Percentiles rank a stretch among this genome's conserved stretches.
These are phyloP conservation scores for Irpex lacteus DNA, from an alignment of 1,284 basidiomycete species.

Conservation along the genomic window DNA sequence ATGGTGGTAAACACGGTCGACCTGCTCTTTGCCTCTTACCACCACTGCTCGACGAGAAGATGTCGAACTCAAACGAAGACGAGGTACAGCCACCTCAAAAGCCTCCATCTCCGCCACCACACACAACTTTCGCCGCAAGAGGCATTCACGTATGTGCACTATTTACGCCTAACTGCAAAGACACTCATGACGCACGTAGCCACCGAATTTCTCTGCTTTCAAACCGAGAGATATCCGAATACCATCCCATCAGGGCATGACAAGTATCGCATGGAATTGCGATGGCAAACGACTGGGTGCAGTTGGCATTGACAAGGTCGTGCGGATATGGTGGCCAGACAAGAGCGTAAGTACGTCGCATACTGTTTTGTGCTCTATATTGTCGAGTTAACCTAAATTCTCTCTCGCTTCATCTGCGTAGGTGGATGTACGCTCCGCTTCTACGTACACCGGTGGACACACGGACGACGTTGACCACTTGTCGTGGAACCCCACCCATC, in stretches of 20 bases:
- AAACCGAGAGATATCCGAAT: conserved; percentile 73
- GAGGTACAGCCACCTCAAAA: conserved; percentile 62
- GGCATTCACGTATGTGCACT: conserved; percentile 63
- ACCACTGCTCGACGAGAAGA: not conserved
- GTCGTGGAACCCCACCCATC: conserved; percentile 79
- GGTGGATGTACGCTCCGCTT: conserved; percentile 67
- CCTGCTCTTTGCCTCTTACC: not conserved
- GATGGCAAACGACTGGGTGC: conserved; percentile 76
- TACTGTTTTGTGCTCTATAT: not conserved
- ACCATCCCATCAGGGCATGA: conserved; percentile 60
- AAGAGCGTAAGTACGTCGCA: conserved; percentile 53
- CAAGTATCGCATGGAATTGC: conserved; percentile 77
- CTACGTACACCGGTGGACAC: conserved; percentile 64
- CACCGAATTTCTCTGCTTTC: conserved; percentile 74
- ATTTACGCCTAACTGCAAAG: not conserved
- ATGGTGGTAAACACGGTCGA: not conserved
- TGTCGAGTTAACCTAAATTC: not conserved
- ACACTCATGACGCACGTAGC: conserved; percentile 34
- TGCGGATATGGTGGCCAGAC: conserved; percentile 72
- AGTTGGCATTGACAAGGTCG: conserved; percentile 74
- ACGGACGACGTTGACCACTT: conserved; percentile 73
- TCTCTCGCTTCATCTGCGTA: conserved; percentile 23
- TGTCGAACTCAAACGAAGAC: conserved; percentile 36
- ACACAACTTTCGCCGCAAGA: conserved; percentile 66
- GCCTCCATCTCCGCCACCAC: conserved; percentile 69